phyloP scores from a whole-genome alignment of 371 early-diverging fungal genomes.

The Apophysomyces variabilis region DNA sequence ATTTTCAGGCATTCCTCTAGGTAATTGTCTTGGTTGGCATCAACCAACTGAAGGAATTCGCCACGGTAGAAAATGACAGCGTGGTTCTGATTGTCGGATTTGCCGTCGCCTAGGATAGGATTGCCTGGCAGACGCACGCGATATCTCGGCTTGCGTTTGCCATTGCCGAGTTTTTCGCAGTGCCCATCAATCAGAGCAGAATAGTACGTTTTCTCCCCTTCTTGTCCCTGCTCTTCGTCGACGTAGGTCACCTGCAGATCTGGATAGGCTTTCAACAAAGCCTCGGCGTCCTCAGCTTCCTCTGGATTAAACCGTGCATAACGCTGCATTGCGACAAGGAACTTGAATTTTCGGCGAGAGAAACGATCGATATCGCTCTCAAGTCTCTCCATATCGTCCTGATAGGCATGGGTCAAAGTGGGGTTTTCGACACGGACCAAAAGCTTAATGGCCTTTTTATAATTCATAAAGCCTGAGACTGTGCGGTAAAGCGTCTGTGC shows the following conservation, averaged over 20 bases:
- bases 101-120: conserved; percentile 91
- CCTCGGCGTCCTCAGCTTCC: conserved; percentile 81
- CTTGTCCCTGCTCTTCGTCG: conserved; percentile 68
- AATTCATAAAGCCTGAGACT: conserved; percentile 91
- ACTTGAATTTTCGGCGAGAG: conserved; percentile 80
- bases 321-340: conserved; percentile 90
- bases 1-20: conserved; percentile 90
- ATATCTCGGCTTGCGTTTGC: conserved; percentile 75
- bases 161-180: conserved; percentile 65
- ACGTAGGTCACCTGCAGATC: conserved; percentile 84
- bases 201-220: conserved; percentile 63
- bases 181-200: conserved; percentile 80
- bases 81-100: conserved; percentile 91
- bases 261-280: conserved; percentile 79
- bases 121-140: conserved; percentile 85
- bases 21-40: conserved; percentile 94
- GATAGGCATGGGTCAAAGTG: conserved; percentile 67
- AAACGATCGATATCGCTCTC: conserved; percentile 73
- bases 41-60: conserved; percentile 84
- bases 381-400: conserved; percentile 64
- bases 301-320: conserved; percentile 75
- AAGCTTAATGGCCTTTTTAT: conserved; percentile 81
- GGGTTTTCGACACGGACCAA: conserved; percentile 86
- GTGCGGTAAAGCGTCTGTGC: conserved; percentile 91
- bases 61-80: conserved; percentile 87